These are phyloP conservation scores for Rhodamnia rubescens DNA, from an alignment of 345 rosid genomes.

Conservation along the genomic window DNA sequence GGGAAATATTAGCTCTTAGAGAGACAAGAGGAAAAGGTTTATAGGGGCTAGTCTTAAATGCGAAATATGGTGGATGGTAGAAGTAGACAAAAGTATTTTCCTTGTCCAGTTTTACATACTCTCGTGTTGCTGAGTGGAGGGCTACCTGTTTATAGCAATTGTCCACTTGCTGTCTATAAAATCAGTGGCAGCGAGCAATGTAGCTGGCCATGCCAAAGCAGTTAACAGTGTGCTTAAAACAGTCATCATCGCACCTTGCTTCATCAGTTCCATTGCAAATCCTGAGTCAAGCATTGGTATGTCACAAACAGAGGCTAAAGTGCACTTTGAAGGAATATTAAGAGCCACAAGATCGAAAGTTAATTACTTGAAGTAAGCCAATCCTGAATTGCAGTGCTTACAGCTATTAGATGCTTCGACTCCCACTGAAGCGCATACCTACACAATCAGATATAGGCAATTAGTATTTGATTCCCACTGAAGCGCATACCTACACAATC, in stretches of 20 bases:
- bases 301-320: background rate
- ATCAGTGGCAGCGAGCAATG: conserved; percentile 70
- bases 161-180: conserved; percentile 94
- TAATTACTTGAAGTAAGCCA: conserved; percentile 95
- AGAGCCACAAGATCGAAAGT: conserved; percentile 10
- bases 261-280: conserved; percentile 74
- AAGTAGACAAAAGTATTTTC: background rate
- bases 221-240: conserved; percentile 63
- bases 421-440: conserved; percentile 96
- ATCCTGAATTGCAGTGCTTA: conserved; percentile 96
- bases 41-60: background rate
- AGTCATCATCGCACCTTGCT: conserved; percentile 96
- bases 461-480: conserved; percentile 76
- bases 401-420: conserved; percentile 73
- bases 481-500: conserved; percentile 53
- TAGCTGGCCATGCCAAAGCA: conserved; percentile 92
- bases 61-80: background rate
- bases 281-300: conserved; percentile 26
- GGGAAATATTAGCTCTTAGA: background rate
- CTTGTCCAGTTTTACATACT: background rate
- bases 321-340: background rate
- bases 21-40: background rate
- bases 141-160: conserved; percentile 80
- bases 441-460: background rate
- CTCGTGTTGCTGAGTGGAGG: background rate